Evolutionary conservation across 371 early-diverging fungal genomes (phyloP), one percentile per base, ranked within the genome.

Genomic region (Gilbertella persicaria): DNA sequence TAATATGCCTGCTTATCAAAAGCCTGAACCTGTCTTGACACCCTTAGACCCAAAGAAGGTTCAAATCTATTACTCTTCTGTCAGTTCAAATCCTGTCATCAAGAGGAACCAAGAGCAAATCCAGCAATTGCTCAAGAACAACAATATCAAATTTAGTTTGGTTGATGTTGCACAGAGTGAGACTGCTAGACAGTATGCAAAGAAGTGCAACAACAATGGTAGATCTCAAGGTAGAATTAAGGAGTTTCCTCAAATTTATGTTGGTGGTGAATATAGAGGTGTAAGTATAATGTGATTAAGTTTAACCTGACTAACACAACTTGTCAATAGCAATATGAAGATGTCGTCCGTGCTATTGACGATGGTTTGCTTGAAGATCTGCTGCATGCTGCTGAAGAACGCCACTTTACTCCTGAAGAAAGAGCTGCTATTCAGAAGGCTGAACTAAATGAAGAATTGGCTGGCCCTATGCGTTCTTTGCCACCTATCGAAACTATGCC

Each of bases 41-140:
- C 74, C 78, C 4, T 39, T 65, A 2, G 75, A 78, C 58, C 67
- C 53, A 41, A 68, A 58, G 24, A 71, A 72, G 29, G 71, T 78
- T 1, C 78, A 78, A 58, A 29, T 78, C 1, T 78, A 74, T 21
- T 55, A 66, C 19, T 74, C 74, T 3, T 68, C 67, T 38, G 72
- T 78, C 26, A 74, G 78, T 40, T 70, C 66, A 14, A 69, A 72
- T 44, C 29, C 69, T n/a, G 47, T 61, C 30, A 66, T 71, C 43
- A 78, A 78, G 54, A 63, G 64, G 29, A 69, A 71, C 20, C 78
- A 78, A 55, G 78, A 78, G 24, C 65, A 74, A 3, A 66, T 74
- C 6, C 66, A 68, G 37, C 70, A 71, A 33, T 36, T 78, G 12
- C 57, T 78, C 4, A 17, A 58, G 28, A 33, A 56, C 1, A 55